These are phyloP conservation scores for Wickerhamomyces rabaulensis DNA, from an alignment of 805 yeast genomes.

Conservation along the genomic window DNA sequence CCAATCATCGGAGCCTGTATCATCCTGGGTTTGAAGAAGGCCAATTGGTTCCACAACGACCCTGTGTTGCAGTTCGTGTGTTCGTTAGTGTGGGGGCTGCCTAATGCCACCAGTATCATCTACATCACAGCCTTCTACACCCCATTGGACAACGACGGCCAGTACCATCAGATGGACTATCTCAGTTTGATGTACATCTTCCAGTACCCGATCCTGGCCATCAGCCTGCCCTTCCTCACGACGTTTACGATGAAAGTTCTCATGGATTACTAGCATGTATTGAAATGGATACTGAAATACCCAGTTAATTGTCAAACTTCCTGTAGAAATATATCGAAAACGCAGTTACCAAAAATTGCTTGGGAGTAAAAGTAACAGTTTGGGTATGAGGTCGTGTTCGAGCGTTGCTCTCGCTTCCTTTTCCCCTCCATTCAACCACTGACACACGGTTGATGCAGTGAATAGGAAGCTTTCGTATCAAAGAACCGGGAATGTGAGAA, in stretches of 20 bases:
- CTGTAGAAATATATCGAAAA: conserved; percentile 28
- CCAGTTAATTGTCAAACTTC: neutral
- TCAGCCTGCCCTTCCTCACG: conserved; percentile 18
- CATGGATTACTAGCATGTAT: neutral
- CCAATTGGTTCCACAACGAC: conserved; percentile 58
- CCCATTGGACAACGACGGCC: conserved; percentile 48
- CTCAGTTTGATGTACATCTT: conserved; percentile 16
- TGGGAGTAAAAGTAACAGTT: conserved; percentile 8
- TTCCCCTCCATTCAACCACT: conserved; percentile 41
- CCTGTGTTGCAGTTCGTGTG: conserved; percentile 65
- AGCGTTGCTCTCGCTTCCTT: conserved; percentile 32
- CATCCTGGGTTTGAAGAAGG: conserved; percentile 53
- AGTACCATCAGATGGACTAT: conserved; percentile 12
- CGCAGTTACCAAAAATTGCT: conserved; percentile 34
- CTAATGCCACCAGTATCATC: conserved; percentile 83
- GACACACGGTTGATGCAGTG: conserved; percentile 34
- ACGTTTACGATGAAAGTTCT: conserved; percentile 9
- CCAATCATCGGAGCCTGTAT: conserved; percentile 77
- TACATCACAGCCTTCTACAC: conserved; percentile 88
- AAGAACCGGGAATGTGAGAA: conserved; percentile 21
- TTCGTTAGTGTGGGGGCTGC: conserved; percentile 71
- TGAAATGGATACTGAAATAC: too few relatives aligned
- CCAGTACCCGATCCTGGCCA: conserved; percentile 15
- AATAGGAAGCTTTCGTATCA: conserved; percentile 40
- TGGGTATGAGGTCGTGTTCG: conserved; percentile 37